Percentiles rank a stretch among this genome's conserved stretches.
Conservation (phyloP, 139 green algal species). For the Mesotaenium endlicherianum region DNA sequence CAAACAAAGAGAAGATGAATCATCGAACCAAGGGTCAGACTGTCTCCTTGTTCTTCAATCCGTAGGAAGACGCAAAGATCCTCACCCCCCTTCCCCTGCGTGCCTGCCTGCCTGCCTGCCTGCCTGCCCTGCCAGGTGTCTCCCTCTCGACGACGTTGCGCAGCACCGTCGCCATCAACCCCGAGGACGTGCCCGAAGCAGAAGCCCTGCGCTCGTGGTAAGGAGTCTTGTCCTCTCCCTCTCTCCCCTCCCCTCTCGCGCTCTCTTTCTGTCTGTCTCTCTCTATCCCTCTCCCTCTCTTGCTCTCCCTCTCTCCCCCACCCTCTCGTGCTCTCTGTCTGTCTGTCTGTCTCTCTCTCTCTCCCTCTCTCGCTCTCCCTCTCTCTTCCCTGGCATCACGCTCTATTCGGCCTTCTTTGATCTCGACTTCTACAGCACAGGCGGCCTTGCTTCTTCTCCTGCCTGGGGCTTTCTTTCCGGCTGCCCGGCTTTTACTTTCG, state of each 20-base stretch:
- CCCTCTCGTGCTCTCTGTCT: background rate
- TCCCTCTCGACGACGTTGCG: slow-evolving; percentile 8
- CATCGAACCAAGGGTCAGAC: no score
- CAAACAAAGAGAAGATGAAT: no score
- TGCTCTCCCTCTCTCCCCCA: background rate
- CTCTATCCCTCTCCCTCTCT: background rate
- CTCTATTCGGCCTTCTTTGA: no score
- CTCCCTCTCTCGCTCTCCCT: slow-evolving; percentile 5
- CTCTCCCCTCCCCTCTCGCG: background rate
- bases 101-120: no score
- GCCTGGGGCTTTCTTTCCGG: no score
- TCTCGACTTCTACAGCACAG: background rate
- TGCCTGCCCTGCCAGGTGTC: slow-evolving; percentile 25
- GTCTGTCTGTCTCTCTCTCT: background rate
- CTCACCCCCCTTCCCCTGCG: no score
- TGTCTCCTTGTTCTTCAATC: no score
- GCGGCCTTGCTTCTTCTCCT: no score
- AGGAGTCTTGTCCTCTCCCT: background rate
- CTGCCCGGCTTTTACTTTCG: no score
- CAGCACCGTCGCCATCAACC: slow-evolving; percentile 19
- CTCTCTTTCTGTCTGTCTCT: background rate
- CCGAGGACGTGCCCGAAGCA: background rate
- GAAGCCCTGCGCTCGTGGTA: background rate
- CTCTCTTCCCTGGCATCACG: background rate
- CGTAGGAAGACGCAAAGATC: no score